Base-by-base conservation (phyloP, 2,329 filamentous ascomycete genomes). In the Scortechinia acanthostroma region DNA sequence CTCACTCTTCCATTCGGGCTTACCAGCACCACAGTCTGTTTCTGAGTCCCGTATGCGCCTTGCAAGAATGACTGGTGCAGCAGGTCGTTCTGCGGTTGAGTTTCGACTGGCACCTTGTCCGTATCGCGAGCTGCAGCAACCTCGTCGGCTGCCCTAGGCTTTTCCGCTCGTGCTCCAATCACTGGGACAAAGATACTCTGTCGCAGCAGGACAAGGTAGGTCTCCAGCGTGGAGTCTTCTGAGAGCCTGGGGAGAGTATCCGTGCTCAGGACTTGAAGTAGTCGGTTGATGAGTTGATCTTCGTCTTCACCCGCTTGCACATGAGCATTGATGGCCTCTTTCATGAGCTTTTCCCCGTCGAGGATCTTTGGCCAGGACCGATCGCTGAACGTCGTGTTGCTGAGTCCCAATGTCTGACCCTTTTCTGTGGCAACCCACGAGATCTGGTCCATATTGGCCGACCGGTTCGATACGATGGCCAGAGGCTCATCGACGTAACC, bases 401-500 rank as follows among this genome's bases (percentile, higher is more conserved):
- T 83, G 19, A 84, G 62, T 0, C 74, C 79, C 21, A 74, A 67
- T 0, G 74, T 80, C 52, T 80, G 69, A 2, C 68, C 67, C 15
- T 61, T 59, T 10, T 63, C 56, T 1, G 58, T 59, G 1, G 70
- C 69, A 19, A 83, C 68, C 60, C 73, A 75, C 3, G 66, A 62
- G 5, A 80, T 64, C 14, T 68, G 68, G 2, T 72, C 62, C 13
- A 70, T 63, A 28, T 71, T 62, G 2, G 70, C 65, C 2, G 76
- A 80, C 1, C 80, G 73, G 53, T 84, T 84, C 15, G 77, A 82
- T n/a, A 84, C 65, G 33, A 83, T 69, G 0, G 73, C 74, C 22
- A 84, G 58, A 16, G 68, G 67, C 49, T 76, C 68, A 22, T 69
- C 65, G 21, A 80, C 56, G 44, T 69, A 62, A 0, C 80, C 80